These are phyloP conservation scores for Aspergillus ochraceoroseus DNA, from an alignment of 2,329 filamentous ascomycete species.

Conservation along the genomic window DNA sequence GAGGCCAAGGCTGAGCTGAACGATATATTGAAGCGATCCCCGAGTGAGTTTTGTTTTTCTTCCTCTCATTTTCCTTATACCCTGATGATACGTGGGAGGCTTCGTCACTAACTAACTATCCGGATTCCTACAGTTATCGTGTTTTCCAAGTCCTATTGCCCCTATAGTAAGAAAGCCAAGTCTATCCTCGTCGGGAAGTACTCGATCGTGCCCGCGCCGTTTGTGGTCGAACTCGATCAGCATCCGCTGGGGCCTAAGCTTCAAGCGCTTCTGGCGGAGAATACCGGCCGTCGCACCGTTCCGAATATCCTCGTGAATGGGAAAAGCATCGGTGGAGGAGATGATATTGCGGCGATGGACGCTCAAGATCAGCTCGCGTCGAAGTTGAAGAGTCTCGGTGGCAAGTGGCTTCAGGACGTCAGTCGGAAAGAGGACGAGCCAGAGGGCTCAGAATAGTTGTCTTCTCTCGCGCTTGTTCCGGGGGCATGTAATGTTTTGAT, in stretches of 20 bases:
- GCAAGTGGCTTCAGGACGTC: conserved; percentile 55
- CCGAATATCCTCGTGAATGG: conserved; percentile 89
- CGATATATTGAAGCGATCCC: conserved; percentile 73
- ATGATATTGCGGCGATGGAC: conserved; percentile 74
- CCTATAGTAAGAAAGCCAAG: conserved; percentile 80
- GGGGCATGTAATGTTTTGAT: too few relatives aligned
- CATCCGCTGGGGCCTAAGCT: conserved; percentile 69
- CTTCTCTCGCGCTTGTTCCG: neutral
- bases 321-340: conserved; percentile 81
- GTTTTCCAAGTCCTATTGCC: conserved; percentile 93
- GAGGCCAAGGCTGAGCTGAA: conserved; percentile 66
- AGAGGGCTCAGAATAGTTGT: neutral
- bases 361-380: conserved; percentile 60
- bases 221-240: conserved; percentile 83
- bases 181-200: conserved; percentile 78
- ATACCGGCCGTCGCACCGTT: conserved; percentile 78
- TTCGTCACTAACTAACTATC: too few relatives aligned
- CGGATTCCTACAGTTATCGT: conserved; percentile 66
- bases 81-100: too few relatives aligned
- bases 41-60: conserved; percentile 58
- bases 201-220: conserved; percentile 72
- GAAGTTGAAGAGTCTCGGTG: conserved; percentile 69
- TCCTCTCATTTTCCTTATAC: too few relatives aligned
- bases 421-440: conserved; percentile 19
- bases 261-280: conserved; percentile 65